Evolutionary conservation across 768 basidiomycete genomes (phyloP).

Genomic region (Phanerochaete carnosa): DNA sequence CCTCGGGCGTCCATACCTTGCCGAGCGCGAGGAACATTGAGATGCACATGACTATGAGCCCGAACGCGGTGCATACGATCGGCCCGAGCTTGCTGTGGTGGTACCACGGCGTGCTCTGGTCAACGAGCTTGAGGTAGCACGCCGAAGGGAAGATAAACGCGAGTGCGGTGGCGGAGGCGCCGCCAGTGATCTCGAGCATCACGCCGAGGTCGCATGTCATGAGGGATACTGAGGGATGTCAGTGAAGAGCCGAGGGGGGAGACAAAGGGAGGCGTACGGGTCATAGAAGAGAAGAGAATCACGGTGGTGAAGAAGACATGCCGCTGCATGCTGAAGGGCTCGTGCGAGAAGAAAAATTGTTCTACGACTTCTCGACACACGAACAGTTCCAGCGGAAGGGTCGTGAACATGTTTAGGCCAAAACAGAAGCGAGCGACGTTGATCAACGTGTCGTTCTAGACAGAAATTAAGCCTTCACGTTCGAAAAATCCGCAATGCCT

Average conservation of each 20-base stretch:
- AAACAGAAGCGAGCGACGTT: conserved; percentile 94
- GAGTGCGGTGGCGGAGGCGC: conserved; percentile 86
- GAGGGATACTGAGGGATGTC: conserved; percentile 63
- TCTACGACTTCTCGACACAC: conserved; percentile 98
- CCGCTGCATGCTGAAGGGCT: conserved; percentile 74
- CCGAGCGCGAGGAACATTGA: conserved; percentile 74
- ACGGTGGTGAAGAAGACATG: conserved; percentile 90
- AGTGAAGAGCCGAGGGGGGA: neutral
- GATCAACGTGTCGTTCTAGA: conserved; percentile 81
- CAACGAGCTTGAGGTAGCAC: conserved; percentile 77
- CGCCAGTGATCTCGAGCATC: conserved; percentile 97
- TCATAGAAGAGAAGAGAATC: conserved; percentile 78
- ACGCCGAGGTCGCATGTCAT: conserved; percentile 97
- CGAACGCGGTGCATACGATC: conserved; percentile 68
- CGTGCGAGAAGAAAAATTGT: conserved; percentile 92
- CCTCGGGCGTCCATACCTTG: conserved; percentile 76
- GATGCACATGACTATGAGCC: conserved; percentile 69
- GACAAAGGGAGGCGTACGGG: conserved; percentile 48
- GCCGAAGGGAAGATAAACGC: conserved; percentile 92
- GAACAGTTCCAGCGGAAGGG: conserved; percentile 92
- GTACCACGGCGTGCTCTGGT: conserved; percentile 56
- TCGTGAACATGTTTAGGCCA: conserved; percentile 97
- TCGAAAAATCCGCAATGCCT: neutral
- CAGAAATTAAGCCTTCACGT: neutral
- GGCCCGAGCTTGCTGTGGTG: conserved; percentile 76